Conservation (phyloP, 306 rosid species). For the Chamaecrista fasciculata region DNA sequence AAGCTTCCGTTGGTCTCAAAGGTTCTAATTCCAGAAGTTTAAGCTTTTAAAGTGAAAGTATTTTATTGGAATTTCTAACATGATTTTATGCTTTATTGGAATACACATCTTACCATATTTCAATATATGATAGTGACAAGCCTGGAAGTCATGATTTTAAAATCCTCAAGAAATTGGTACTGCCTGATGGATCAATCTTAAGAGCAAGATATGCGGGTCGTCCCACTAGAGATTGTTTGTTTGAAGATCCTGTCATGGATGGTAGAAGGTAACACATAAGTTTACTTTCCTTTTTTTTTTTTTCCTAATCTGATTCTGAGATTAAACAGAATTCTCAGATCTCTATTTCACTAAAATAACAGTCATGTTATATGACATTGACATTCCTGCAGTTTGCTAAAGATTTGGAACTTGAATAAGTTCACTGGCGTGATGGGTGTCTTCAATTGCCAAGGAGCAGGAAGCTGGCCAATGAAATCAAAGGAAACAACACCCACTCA, state of each 20-base stretch:
- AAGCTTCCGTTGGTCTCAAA: background rate
- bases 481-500: constrained; percentile 18
- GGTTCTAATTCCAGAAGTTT: background rate
- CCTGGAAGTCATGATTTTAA: constrained; percentile 67
- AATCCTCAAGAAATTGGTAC: constrained; percentile 59
- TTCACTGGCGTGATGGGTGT: constrained; percentile 58
- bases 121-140: constrained; percentile 51
- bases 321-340: background rate
- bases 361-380: background rate
- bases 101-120: background rate
- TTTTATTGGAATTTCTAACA: background rate
- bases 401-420: constrained; percentile 72
- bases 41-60: background rate
- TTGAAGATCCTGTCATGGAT: constrained; percentile 62
- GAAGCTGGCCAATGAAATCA: constrained; percentile 60
- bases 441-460: constrained; percentile 78
- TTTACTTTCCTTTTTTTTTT: too few species aligned
- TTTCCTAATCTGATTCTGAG: background rate
- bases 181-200: constrained; percentile 66
- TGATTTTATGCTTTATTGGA: background rate
- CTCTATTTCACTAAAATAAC: constrained; percentile 2
- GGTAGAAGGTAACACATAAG: constrained; percentile 43
- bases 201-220: constrained; percentile 68
- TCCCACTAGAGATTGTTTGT: constrained; percentile 73
- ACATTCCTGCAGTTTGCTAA: constrained; percentile 51